Conservation (phyloP, 2,329 filamentous ascomycete genomes). For the Thelonectria olida region DNA sequence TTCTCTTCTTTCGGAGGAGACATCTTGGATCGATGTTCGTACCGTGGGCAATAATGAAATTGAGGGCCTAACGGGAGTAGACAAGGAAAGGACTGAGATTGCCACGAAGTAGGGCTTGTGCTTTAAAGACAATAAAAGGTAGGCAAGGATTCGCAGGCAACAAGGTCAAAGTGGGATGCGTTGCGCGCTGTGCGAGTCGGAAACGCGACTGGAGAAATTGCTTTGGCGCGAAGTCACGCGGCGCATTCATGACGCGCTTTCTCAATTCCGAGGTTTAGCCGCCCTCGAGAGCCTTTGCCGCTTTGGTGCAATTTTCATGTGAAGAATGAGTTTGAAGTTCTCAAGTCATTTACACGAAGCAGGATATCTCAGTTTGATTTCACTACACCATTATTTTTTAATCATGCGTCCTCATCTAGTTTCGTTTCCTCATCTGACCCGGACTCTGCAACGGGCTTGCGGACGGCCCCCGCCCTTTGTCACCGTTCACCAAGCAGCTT, state of each 20-base stretch:
- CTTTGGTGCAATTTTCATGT: constrained; percentile 30
- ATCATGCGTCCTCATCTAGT: constrained; percentile 61
- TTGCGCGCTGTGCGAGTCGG: constrained; percentile 9
- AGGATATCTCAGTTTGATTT: background rate
- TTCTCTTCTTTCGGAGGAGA: constrained; percentile 54
- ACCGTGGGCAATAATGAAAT: no score
- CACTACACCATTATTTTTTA: background rate
- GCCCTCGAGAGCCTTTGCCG: background rate
- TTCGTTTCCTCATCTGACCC: constrained; percentile 78
- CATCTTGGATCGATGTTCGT: no score
- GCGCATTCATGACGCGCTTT: constrained; percentile 23
- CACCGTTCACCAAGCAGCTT: constrained; percentile 32
- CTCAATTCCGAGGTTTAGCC: constrained; percentile 34
- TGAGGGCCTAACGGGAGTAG: no score
- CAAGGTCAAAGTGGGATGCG: constrained; percentile 8
- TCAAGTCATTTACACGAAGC: background rate
- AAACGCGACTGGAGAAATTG: constrained; percentile 38
- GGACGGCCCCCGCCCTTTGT: constrained; percentile 37
- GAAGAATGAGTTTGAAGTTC: background rate
- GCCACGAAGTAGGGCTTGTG: background rate
- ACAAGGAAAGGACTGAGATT: background rate
- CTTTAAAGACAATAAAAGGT: background rate
- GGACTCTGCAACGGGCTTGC: constrained; percentile 57
- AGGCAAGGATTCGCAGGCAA: background rate
- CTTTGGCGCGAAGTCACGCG: constrained; percentile 46